Percentiles rank a stretch among this genome's conserved stretches.
Evolutionary conservation across 495 filamentous ascomycete species (phyloP).

Genomic region (Staphylotrichum tortipilum): DNA sequence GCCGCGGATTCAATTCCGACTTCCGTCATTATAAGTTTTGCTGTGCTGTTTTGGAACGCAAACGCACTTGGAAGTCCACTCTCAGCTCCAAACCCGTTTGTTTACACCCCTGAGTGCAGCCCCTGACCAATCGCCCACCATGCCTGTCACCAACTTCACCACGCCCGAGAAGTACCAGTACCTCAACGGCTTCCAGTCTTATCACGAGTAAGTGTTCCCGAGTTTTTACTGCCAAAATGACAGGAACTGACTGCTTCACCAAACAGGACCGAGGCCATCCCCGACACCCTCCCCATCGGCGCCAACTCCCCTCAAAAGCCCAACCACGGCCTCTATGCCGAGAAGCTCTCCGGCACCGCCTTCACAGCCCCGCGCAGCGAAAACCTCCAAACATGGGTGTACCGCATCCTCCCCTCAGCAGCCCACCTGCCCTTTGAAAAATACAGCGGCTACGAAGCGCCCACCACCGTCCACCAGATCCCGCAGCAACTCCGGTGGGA

Average conservation of each 20-base stretch:
- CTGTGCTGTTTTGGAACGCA: too few relatives aligned
- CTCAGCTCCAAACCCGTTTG: too few relatives aligned
- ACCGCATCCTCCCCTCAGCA: conserved; percentile 77
- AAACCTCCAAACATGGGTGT: conserved; percentile 92
- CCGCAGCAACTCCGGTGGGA: conserved; percentile 91
- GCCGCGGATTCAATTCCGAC: too few relatives aligned
- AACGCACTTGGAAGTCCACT: too few relatives aligned
- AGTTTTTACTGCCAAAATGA: too few relatives aligned
- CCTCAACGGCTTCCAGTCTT: conserved; percentile 60
- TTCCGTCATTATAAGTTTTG: too few relatives aligned
- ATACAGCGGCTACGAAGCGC: conserved; percentile 18
- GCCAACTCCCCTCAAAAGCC: conserved; percentile 87
- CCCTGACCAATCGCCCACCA: too few relatives aligned
- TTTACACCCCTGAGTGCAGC: too few relatives aligned
- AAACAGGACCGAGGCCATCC: conserved; percentile 38
- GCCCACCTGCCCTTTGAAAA: conserved; percentile 67
- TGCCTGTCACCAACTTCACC: conserved; percentile 50
- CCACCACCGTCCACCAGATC: conserved; percentile 51
- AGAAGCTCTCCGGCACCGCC: conserved; percentile 89
- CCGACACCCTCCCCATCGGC: conserved; percentile 45
- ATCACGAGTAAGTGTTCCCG: conserved; percentile 44
- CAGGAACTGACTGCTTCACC: background rate
- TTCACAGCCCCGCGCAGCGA: conserved; percentile 86
- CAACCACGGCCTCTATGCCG: conserved; percentile 75
- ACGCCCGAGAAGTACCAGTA: conserved; percentile 54